phyloP scores from a whole-genome alignment of 2,329 filamentous ascomycete genomes.

The Massarina eburnea region DNA sequence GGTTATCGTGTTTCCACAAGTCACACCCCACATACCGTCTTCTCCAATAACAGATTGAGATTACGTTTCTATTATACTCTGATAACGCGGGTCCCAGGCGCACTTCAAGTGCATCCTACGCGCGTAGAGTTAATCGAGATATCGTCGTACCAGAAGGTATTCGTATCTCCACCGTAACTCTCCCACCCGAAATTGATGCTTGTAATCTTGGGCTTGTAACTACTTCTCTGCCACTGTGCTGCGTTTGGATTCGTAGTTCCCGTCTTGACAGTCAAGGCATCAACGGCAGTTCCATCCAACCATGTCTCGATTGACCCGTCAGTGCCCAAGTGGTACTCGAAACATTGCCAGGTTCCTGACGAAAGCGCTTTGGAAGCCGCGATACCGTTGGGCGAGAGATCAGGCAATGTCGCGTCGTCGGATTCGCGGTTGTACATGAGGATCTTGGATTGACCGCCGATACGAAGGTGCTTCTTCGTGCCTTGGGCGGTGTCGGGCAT shows the following conservation, averaged over 20 bases:
- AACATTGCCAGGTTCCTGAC: conserved; percentile 58
- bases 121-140: conserved; percentile 53
- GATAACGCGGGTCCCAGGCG: no score
- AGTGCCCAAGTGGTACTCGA: conserved; percentile 62
- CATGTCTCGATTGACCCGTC: conserved; percentile 64
- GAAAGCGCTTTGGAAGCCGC: conserved; percentile 56
- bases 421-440: conserved; percentile 67
- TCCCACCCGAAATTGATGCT: conserved; percentile 66
- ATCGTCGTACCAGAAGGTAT: conserved; percentile 67
- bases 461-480: conserved; percentile 61
- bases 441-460: conserved; percentile 62
- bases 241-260: conserved; percentile 56
- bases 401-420: conserved; percentile 63
- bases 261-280: conserved; percentile 53
- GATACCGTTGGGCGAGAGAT: conserved; percentile 62
- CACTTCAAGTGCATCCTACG: conserved; percentile 50
- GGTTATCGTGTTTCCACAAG: no score
- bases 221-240: conserved; percentile 55
- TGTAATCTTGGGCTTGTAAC: conserved; percentile 55
- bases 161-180: conserved; percentile 61
- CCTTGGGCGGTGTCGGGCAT: conserved; percentile 62
- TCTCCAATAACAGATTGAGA: no score
- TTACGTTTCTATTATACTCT: no score
- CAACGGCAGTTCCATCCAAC: conserved; percentile 56
- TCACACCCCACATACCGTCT: no score